Evolutionary conservation across 441 rosid species (phyloP).

Genomic region (Macaranga tanarius): DNA sequence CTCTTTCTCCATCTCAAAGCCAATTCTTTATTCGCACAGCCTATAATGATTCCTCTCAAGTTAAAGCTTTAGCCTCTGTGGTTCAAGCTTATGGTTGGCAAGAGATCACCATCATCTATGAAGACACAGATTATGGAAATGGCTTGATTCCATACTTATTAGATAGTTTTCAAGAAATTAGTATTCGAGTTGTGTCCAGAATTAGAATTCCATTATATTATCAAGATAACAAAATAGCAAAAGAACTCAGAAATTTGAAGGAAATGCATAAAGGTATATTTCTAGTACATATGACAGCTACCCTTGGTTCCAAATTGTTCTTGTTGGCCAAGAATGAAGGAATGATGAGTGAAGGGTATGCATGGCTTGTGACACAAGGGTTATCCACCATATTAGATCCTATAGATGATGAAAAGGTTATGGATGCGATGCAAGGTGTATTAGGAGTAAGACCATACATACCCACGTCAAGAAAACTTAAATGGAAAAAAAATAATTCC

Average conservation of each 20-base stretch:
- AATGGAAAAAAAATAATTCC: too few species aligned
- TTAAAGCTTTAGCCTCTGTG: constrained; percentile 33
- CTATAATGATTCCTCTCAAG: constrained; percentile 40
- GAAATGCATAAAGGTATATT: constrained; percentile 34
- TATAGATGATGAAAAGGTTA: too few species aligned
- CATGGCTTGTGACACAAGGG: too few species aligned
- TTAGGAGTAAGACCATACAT: neutral
- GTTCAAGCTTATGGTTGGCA: constrained; percentile 40
- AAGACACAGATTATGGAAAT: constrained; percentile 38
- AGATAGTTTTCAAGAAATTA: constrained; percentile 30
- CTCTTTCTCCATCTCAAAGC: constrained; percentile 27
- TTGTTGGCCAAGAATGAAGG: too few species aligned
- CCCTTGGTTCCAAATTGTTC: too few species aligned
- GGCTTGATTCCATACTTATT: constrained; percentile 37
- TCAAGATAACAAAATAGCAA: constrained; percentile 29
- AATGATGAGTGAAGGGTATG: too few species aligned
- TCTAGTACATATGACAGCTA: too few species aligned
- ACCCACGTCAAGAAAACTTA: neutral
- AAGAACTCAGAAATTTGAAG: constrained; percentile 36
- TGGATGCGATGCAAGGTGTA: constrained; percentile 38
- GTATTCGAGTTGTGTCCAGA: constrained; percentile 18
- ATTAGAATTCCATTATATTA: constrained; percentile 32
- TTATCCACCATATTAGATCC: too few species aligned
- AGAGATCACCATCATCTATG: constrained; percentile 31
- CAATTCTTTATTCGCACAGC: constrained; percentile 41